Evolutionary conservation across 2,329 filamentous ascomycete genomes (phyloP).

Genomic region (Sarocladium strictum): DNA sequence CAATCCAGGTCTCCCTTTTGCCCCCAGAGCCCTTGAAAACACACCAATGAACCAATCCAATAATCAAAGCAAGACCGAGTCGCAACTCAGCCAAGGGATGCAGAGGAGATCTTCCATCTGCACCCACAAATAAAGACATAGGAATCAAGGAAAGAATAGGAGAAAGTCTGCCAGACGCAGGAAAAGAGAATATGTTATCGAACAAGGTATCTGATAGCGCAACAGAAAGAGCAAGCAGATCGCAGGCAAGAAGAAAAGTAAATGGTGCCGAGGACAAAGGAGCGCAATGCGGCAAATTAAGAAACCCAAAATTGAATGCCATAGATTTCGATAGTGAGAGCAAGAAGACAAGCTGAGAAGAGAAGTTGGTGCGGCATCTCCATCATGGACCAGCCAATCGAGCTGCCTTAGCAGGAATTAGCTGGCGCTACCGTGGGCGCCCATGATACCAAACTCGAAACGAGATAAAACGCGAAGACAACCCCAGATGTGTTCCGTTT

Average conservation of each 20-base stretch:
- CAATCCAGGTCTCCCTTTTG: not conserved
- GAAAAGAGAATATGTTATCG: conserved; percentile 39
- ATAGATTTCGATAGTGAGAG: conserved; percentile 14
- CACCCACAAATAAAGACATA: not conserved
- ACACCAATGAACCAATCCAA: conserved; percentile 5
- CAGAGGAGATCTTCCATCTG: too few species aligned
- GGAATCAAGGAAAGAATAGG: not conserved
- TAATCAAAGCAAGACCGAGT: too few species aligned
- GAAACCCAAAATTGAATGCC: conserved; percentile 33
- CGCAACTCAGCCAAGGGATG: too few species aligned
- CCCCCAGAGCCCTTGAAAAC: not conserved
- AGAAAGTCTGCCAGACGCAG: conserved; percentile 5
- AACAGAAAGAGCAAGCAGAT: conserved; percentile 1
- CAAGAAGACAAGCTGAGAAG: conserved; percentile 32
- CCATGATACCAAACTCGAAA: conserved; percentile 7
- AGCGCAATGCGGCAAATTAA: conserved; percentile 15
- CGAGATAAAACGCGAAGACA: conserved; percentile 18
- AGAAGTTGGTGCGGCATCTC: conserved; percentile 27
- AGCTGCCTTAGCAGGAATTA: conserved; percentile 37
- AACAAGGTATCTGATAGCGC: conserved; percentile 32
- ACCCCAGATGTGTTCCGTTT: conserved; percentile 11
- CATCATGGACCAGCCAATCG: conserved; percentile 47
- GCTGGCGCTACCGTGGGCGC: conserved; percentile 27
- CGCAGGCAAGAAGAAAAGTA: conserved; percentile 17
- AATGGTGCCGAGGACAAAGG: conserved; percentile 20